Evolutionary conservation across 768 basidiomycete species (phyloP).

Genomic region (Trametes cinnabarina): DNA sequence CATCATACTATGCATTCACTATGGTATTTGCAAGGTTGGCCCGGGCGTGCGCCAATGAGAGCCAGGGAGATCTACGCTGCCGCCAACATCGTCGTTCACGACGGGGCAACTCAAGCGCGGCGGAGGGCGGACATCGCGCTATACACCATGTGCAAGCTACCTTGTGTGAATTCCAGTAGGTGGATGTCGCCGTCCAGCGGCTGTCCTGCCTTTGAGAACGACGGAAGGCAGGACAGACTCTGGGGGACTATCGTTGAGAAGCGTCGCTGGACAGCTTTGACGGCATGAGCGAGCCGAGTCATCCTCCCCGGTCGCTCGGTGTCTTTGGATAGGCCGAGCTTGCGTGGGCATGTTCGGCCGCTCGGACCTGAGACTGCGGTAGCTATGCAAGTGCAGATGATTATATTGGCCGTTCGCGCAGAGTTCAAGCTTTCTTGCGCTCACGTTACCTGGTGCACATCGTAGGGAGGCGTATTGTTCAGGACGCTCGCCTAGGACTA

Average conservation of each 20-base stretch:
- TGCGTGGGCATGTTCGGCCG: not conserved
- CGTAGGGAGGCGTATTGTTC: not conserved
- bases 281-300: slow-evolving; percentile 11
- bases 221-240: not conserved
- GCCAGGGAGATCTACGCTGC: slow-evolving; percentile 7
- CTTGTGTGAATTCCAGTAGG: not conserved
- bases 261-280: slow-evolving; percentile 5
- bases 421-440: not conserved
- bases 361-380: slow-evolving; percentile 5
- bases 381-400: not conserved
- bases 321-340: slow-evolving; percentile 3
- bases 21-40: not conserved
- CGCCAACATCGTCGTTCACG: not conserved
- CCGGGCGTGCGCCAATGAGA: not conserved
- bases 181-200: slow-evolving; percentile 12
- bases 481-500: not conserved
- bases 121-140: not conserved
- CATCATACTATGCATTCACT: not conserved
- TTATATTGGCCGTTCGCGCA: not conserved
- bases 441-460: not conserved
- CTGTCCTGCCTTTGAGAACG: not conserved
- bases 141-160: not conserved
- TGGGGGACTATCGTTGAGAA: slow-evolving; percentile 1
- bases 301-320: slow-evolving; percentile 6
- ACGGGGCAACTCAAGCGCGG: not conserved